A percentile compares a stretch with the other conserved stretches of the same genome.
These are phyloP conservation scores for Pseudocercospora eumusae DNA, from an alignment of 2,329 filamentous ascomycete genomes.

Conservation along the genomic window DNA sequence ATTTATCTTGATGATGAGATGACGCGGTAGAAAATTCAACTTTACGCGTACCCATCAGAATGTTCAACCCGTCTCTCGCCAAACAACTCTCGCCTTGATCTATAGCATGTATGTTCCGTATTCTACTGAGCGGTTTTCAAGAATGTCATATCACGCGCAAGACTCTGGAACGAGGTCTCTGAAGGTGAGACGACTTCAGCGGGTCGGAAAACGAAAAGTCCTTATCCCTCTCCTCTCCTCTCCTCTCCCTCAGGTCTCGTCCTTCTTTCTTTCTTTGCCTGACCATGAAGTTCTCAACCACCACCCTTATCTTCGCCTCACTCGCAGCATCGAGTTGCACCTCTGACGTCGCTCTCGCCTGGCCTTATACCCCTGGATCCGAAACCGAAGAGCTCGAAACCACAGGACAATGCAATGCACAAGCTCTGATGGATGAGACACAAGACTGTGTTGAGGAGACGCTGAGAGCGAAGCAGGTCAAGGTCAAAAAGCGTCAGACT, in stretches of 20 bases:
- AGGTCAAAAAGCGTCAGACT: not conserved
- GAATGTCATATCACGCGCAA: not conserved
- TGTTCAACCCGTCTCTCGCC: too few relatives aligned
- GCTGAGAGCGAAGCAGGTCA: not conserved
- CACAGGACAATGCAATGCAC: conserved; percentile 19
- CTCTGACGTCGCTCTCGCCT: not conserved
- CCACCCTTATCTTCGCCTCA: not conserved
- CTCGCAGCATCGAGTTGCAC: not conserved
- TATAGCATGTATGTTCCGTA: not conserved
- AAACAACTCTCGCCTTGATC: not conserved
- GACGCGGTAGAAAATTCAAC: too few relatives aligned
- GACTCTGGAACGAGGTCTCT: not conserved
- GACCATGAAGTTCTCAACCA: not conserved
- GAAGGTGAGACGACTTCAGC: too few relatives aligned
- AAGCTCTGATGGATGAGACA: conserved; percentile 12
- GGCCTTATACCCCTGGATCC: not conserved
- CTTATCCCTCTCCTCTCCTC: too few relatives aligned
- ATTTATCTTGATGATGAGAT: too few relatives aligned
- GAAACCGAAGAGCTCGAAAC: conserved; percentile 1
- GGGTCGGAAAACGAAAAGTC: too few relatives aligned
- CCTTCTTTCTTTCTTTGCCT: too few relatives aligned
- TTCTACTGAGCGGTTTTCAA: not conserved
- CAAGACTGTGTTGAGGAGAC: not conserved
- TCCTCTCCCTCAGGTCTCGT: too few relatives aligned
- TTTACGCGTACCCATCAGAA: too few relatives aligned